Evolutionary conservation across 2,329 filamentous ascomycete genomes (phyloP).

Genomic region (Trichoderma sp.): DNA sequence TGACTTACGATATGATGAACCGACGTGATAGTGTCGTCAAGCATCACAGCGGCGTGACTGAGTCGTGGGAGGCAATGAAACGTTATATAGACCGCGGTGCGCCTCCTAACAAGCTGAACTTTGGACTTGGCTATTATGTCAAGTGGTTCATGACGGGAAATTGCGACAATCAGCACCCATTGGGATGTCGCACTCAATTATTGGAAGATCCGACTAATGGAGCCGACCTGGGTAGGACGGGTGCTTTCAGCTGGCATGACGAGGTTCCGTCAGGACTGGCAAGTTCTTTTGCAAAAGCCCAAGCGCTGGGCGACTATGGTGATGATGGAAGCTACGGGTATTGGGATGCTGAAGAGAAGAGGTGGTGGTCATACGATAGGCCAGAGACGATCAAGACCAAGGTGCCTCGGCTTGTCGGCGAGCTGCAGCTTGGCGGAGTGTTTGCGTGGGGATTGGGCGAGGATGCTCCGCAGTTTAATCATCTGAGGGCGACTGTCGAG

Average conservation of each 20-base stretch:
- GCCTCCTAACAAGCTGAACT: conserved; percentile 51
- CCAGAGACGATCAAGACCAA: conserved; percentile 58
- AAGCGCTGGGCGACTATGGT: conserved; percentile 47
- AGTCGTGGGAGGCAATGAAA: conserved; percentile 53
- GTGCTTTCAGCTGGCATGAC: conserved; percentile 60
- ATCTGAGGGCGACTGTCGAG: conserved; percentile 37
- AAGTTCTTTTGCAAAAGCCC: conserved; percentile 57
- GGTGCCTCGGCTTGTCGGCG: conserved; percentile 56
- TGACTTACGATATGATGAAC: conserved; percentile 71
- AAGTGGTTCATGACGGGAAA: conserved; percentile 59
- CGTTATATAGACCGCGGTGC: conserved; percentile 58
- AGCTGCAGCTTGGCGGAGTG: conserved; percentile 61
- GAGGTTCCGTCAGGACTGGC: conserved; percentile 50
- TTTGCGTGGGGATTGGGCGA: conserved; percentile 76
- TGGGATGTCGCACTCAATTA: conserved; percentile 53
- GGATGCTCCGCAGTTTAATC: conserved; percentile 50
- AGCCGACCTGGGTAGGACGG: conserved; percentile 54
- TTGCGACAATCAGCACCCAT: conserved; percentile 40
- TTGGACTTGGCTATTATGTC: conserved; percentile 65
- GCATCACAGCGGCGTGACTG: conserved; percentile 63
- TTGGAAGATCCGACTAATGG: conserved; percentile 60
- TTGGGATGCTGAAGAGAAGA: conserved; percentile 55
- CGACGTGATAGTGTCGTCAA: conserved; percentile 61
- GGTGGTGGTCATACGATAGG: conserved; percentile 77
- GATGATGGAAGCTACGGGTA: conserved; percentile 68